phyloP scores from a whole-genome alignment of 2,329 filamentous ascomycete species.

The Penicillium psychrosexuale region DNA sequence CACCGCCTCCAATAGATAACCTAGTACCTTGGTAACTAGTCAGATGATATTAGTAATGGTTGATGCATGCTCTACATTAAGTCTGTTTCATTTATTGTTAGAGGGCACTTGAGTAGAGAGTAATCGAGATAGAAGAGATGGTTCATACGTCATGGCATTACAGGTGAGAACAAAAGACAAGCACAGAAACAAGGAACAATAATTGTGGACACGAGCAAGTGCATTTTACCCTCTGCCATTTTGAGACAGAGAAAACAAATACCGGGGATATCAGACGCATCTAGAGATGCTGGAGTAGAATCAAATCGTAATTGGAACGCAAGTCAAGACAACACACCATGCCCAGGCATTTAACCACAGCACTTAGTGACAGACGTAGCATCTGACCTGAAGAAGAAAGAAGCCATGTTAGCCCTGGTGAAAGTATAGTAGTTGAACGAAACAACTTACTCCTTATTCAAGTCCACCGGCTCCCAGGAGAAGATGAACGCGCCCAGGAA shows the following conservation, averaged over 20 bases:
- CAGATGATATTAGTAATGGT: not conserved
- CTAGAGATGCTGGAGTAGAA: not conserved
- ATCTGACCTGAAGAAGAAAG: not conserved
- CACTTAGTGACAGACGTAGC: not conserved
- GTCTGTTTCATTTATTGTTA: not conserved
- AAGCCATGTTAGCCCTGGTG: not conserved
- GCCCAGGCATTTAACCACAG: not conserved
- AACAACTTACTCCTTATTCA: slow-evolving; percentile 3
- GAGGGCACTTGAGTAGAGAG: not conserved
- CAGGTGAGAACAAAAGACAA: not conserved
- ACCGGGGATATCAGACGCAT: not conserved
- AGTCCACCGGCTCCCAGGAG: slow-evolving; percentile 58
- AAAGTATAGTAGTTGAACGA: no score
- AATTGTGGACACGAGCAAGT: not conserved
- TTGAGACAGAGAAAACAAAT: not conserved
- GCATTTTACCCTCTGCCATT: not conserved
- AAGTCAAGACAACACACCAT: not conserved
- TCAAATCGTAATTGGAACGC: not conserved
- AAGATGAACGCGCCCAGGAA: slow-evolving; percentile 71
- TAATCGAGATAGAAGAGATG: not conserved
- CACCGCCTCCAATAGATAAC: not conserved
- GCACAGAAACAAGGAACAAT: not conserved
- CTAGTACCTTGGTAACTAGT: no score
- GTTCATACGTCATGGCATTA: not conserved
- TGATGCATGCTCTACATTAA: not conserved